Conservation (phyloP, 2,329 filamentous ascomycete genomes). For the Hymenoscyphus fraxineus region DNA sequence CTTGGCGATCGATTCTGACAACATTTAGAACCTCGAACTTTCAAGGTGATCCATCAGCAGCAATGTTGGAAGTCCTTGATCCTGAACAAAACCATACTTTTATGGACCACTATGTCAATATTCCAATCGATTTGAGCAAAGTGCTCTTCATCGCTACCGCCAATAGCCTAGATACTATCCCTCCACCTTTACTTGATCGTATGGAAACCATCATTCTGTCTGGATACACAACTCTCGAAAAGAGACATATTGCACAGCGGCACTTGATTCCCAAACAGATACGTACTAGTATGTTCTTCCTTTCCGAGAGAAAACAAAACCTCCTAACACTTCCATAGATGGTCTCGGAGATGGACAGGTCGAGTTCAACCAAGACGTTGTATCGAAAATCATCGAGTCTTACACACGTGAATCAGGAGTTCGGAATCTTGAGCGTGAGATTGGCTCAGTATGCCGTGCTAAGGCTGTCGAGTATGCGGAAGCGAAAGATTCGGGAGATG, state of each 20-base stretch:
- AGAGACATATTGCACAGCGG: slow-evolving; percentile 86
- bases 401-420: slow-evolving; percentile 97
- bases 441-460: slow-evolving; percentile 88
- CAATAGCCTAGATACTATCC: slow-evolving; percentile 91
- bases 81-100: slow-evolving; percentile 96
- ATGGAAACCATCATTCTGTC: slow-evolving; percentile 95
- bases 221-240: slow-evolving; percentile 95
- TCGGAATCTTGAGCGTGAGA: slow-evolving; percentile 91
- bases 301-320: slow-evolving; percentile 3
- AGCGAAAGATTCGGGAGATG: slow-evolving; percentile 68
- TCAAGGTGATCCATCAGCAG: slow-evolving; percentile 92
- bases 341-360: slow-evolving; percentile 76
- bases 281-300: slow-evolving; percentile 54
- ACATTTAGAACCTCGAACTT: slow-evolving; percentile 67
- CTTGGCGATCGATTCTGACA: slow-evolving; percentile 7
- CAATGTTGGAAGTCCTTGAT: slow-evolving; percentile 96
- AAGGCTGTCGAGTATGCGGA: slow-evolving; percentile 96
- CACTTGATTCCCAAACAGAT: slow-evolving; percentile 98
- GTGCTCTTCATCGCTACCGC: slow-evolving; percentile 97
- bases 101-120: slow-evolving; percentile 92
- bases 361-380: slow-evolving; percentile 72
- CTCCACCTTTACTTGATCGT: slow-evolving; percentile 85
- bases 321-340: slow-evolving; percentile 40
- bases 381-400: slow-evolving; percentile 91
- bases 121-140: slow-evolving; percentile 93